These are phyloP conservation scores for Mycena latifolia DNA, from an alignment of 768 basidiomycete species.

Conservation along the genomic window DNA sequence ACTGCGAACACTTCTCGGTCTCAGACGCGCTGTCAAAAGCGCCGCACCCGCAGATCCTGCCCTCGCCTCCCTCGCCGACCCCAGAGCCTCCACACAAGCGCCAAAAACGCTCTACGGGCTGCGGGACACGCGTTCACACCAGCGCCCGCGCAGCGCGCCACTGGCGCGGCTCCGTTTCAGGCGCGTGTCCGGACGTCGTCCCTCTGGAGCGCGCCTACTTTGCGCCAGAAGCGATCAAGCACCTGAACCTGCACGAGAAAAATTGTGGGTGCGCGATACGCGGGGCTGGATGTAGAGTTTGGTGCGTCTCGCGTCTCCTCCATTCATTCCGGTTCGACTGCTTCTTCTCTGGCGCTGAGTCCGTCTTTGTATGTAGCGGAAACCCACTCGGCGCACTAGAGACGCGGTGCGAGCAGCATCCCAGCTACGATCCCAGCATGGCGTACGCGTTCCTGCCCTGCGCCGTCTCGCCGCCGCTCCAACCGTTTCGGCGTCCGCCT, in stretches of 20 bases:
- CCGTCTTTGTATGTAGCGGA: neutral
- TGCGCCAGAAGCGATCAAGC: neutral
- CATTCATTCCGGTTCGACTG: neutral
- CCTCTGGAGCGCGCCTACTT: slow-evolving; percentile 14
- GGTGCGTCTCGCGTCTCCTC: slow-evolving; percentile 7
- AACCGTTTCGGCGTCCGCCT: neutral
- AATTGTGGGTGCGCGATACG: slow-evolving; percentile 12
- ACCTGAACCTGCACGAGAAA: slow-evolving; percentile 8
- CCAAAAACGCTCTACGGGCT: slow-evolving; percentile 5
- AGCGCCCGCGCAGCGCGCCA: neutral
- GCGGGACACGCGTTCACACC: slow-evolving; percentile 8
- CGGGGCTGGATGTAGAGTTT: slow-evolving; percentile 3
- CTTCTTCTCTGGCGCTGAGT: neutral
- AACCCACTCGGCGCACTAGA: slow-evolving; percentile 9
- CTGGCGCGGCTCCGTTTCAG: neutral
- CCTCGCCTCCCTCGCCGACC: too few species aligned
- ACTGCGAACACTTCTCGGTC: too few species aligned
- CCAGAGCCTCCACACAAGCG: neutral
- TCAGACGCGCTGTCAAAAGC: neutral
- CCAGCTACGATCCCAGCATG: neutral
- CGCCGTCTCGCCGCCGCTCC: slow-evolving; percentile 16
- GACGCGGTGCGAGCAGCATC: neutral
- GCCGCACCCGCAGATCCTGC: too few species aligned
- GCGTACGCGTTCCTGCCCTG: slow-evolving; percentile 6
- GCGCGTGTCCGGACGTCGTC: neutral